Percentiles rank a stretch among this genome's conserved stretches.
phyloP scores from a whole-genome alignment of 805 yeast genomes.

The Candida vartiovaarae region DNA sequence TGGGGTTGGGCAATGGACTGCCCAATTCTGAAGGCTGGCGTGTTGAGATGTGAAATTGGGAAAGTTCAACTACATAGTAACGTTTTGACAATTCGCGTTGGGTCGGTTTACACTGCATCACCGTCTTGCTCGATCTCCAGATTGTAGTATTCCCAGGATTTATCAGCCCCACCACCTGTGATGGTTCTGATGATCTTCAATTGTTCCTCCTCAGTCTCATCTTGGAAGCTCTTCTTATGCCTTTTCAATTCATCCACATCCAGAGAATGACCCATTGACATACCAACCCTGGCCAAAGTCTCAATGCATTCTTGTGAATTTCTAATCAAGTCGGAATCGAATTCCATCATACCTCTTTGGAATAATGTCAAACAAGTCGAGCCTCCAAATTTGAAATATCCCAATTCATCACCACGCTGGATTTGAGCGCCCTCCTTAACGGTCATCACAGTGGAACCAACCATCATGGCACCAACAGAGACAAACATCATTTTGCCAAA shows the following conservation, averaged over 20 bases:
- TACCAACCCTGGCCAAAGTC: constrained; percentile 83
- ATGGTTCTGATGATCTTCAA: constrained; percentile 47
- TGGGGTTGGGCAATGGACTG: too few relatives aligned
- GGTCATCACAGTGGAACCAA: constrained; percentile 78
- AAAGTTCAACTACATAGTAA: not conserved
- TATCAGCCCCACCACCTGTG: constrained; percentile 41
- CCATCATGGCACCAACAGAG: constrained; percentile 98
- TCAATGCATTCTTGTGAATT: constrained; percentile 71
- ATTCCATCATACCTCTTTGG: constrained; percentile 39
- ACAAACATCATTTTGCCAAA: constrained; percentile 76
- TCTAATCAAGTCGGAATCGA: constrained; percentile 66
- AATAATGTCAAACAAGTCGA: constrained; percentile 73
- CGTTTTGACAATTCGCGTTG: too few relatives aligned
- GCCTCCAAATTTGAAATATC: constrained; percentile 95
- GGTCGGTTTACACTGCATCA: not conserved
- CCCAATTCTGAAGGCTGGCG: not conserved
- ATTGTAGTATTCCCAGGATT: constrained; percentile 23
- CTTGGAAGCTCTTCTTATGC: constrained; percentile 36
- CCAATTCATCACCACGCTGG: constrained; percentile 73
- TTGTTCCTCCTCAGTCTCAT: constrained; percentile 39
- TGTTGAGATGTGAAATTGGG: not conserved
- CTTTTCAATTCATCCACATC: constrained; percentile 43
- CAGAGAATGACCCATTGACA: constrained; percentile 77
- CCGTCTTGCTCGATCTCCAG: constrained; percentile 5
- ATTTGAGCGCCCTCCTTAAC: constrained; percentile 53